Evolutionary conservation across 2,329 filamentous ascomycete species (phyloP).

Genomic region (Myotisia sp.): DNA sequence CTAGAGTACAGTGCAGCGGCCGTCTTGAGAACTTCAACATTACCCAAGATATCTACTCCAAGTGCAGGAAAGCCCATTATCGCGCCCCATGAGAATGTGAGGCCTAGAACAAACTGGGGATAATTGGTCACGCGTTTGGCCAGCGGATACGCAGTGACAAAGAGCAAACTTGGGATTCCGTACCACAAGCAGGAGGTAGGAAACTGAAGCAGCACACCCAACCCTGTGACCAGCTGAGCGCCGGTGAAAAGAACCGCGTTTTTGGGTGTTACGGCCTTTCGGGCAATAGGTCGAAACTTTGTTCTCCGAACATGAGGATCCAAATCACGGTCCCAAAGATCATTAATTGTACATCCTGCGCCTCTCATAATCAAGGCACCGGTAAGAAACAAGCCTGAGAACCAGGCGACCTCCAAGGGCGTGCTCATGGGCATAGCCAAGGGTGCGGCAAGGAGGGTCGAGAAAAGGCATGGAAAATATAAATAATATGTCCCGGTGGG

Average conservation of each 20-base stretch:
- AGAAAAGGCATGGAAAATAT: conserved; percentile 40
- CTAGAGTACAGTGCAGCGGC: conserved; percentile 33
- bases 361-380: conserved; percentile 38
- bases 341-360: conserved; percentile 42
- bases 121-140: conserved; percentile 41
- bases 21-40: conserved; percentile 23
- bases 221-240: conserved; percentile 28
- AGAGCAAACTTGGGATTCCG: conserved; percentile 29
- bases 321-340: conserved; percentile 40
- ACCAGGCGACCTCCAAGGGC: conserved; percentile 25
- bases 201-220: conserved; percentile 32
- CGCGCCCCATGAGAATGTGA: conserved; percentile 38
- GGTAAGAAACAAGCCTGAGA: conserved; percentile 27
- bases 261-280: conserved; percentile 35
- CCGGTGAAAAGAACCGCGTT: conserved; percentile 33
- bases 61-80: conserved; percentile 36
- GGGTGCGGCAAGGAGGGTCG: conserved; percentile 31
- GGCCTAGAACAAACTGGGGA: conserved; percentile 38
- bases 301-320: conserved; percentile 40
- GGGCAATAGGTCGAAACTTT: conserved; percentile 37
- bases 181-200: conserved; percentile 30
- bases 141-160: conserved; percentile 37
- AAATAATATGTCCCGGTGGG: conserved; percentile 39
- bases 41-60: conserved; percentile 31
- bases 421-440: conserved; percentile 28